Base-by-base conservation (phyloP, 2,329 filamentous ascomycete species). In the Nemania abortiva region DNA sequence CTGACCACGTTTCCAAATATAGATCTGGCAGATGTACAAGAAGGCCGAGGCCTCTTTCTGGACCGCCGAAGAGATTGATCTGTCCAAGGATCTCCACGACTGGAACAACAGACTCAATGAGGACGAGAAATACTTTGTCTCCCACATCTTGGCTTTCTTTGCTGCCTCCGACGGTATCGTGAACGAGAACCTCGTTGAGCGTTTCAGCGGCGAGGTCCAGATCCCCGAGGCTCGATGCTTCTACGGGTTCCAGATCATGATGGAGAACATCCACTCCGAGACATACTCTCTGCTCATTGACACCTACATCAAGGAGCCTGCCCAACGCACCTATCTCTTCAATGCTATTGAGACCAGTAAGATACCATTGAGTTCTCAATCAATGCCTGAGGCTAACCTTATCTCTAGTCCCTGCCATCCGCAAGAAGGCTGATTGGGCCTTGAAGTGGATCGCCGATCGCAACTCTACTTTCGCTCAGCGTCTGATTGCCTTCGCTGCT, bases 21-120 rank as follows among this genome's bases (percentile, higher is more conserved):
- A 98, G 95, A 97, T 98, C 83, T 99, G 96, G 96, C 95, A 98
- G 84, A 98, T 98, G 95, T 99, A 99, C 90, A 99, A 99, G 90
- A 98, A 98, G 87, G 95, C 95, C 74, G 95, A 99, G 83, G 96
- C 96, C 62, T 98, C 96, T 52, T 99, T 99, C 91, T 99, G 96
- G 96, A 99, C 96, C 50, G 96, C 96, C 61, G 96, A 99, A 83
- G 96, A 99, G 87, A 98, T 99, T 77, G 96, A 99, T 84, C 90
- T 99, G 60, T 98, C 95, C 78, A 99, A 99, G 86, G 96, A 99
- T 82, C 88, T 98, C 68, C 93, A 98, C 86, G 96, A 99, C 86
- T 99, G 96, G 96, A 97, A 97, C 89, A 97, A 98, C 88, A 92
- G 92, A 77, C 86, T 99, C 76, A 99, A 93, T 80, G 93, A 98